Conservation (phyloP, 2,329 filamentous ascomycete genomes). For the Fonsecaea erecta region DNA sequence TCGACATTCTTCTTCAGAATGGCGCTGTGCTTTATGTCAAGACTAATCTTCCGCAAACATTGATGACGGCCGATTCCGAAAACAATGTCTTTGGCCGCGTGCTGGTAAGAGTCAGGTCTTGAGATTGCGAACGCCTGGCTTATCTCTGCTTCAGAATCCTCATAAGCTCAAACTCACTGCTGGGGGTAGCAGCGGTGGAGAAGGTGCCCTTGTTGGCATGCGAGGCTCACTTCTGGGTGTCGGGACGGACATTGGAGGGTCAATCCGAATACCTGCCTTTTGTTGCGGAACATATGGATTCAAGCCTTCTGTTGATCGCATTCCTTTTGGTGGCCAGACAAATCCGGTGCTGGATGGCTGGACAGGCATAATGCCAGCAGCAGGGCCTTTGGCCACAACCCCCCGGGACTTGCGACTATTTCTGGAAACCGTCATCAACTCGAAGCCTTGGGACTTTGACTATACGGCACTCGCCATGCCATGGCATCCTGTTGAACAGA, state of each 20-base stretch:
- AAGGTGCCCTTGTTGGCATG: slow-evolving; percentile 65
- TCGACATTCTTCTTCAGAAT: slow-evolving; percentile 40
- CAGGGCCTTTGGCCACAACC: slow-evolving; percentile 48
- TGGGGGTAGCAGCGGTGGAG: slow-evolving; percentile 70
- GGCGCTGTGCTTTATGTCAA: slow-evolving; percentile 59
- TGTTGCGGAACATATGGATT: slow-evolving; percentile 58
- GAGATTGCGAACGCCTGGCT: neutral
- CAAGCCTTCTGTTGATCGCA: slow-evolving; percentile 53
- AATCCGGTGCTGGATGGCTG: slow-evolving; percentile 54
- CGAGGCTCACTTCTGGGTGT: slow-evolving; percentile 64
- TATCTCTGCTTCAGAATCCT: slow-evolving; percentile 56
- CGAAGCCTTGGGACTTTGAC: slow-evolving; percentile 50
- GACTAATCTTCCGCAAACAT: slow-evolving; percentile 58
- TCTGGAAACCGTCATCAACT: slow-evolving; percentile 42
- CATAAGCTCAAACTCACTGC: slow-evolving; percentile 63
- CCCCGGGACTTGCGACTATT: slow-evolving; percentile 34
- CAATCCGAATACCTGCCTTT: slow-evolving; percentile 54
- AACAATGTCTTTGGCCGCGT: slow-evolving; percentile 65
- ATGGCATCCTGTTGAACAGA: slow-evolving; percentile 49
- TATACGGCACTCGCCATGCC: slow-evolving; percentile 58
- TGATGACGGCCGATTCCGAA: slow-evolving; percentile 60
- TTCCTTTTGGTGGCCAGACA: slow-evolving; percentile 59
- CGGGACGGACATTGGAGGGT: slow-evolving; percentile 64
- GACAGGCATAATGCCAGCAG: slow-evolving; percentile 55
- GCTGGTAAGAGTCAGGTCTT: slow-evolving; percentile 40